Base-by-base conservation (phyloP, 768 basidiomycete genomes). In the Rubroboletus satanas region DNA sequence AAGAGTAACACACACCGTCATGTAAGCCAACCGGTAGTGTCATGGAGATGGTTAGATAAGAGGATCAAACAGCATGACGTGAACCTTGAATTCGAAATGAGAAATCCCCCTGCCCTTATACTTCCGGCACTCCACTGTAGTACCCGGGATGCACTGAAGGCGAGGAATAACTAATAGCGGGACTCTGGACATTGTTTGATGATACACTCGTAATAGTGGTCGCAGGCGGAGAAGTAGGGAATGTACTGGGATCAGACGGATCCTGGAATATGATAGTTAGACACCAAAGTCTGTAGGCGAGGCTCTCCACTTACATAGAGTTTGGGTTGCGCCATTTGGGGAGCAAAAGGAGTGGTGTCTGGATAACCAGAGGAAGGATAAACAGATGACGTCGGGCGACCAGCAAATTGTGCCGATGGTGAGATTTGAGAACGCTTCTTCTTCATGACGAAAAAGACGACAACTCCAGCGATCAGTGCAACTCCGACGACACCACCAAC, bases 401-500 rank as follows among this genome's bases (percentile, higher is more conserved):
- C 11, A 17, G 18, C 31, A 48, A 54, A 59, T 7, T 64, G 55
- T 9, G 60, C 57, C n/a, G 67, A 61, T 7, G 61, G 54, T 35
- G 64, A 45, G 18, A 37, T 45, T 44, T 54, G 58, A 45, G 73
- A 57, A 36, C 70, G 70, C 21, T 62, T 66, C 38, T 58, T 71
- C 37, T 45, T 66, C 36, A 59, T 63, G 31, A 69, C 57, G 58
- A 77, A 74, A 74, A 78, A 84, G 49, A 76, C 61, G 7, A 69
- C 41, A 7, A 62, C 57, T 1, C 66, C 77, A 5, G 62, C 75
- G 12, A 84, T 67, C 43, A 79, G 57, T 8, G 74, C 77, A 18
- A 81, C 53, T n/a, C 66, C 74, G 28, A 80, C 73, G 1, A 86
- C 79, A n/a, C 86, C 85, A 38, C 85, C 85, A 0, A 80, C 82